Conservation (phyloP, 2,329 filamentous ascomycete genomes). For the Nigrospora sphaerica region DNA sequence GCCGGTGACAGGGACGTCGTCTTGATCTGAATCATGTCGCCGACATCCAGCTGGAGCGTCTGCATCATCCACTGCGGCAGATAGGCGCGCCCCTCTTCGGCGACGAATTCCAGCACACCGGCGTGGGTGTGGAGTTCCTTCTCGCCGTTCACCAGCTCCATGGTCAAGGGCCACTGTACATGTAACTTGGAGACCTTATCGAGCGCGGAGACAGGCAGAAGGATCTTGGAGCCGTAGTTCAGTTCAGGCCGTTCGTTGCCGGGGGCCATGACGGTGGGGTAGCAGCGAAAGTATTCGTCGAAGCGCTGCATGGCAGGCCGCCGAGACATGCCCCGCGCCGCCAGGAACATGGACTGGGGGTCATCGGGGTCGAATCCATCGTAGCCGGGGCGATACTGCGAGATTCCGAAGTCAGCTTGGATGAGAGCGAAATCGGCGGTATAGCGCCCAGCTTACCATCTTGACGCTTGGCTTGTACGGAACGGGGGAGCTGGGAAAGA, state of each 20-base stretch:
- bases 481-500: no score
- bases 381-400: slow-evolving; percentile 29
- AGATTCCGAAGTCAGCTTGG: no score
- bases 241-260: slow-evolving; percentile 82
- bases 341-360: slow-evolving; percentile 42
- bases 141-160: slow-evolving; percentile 88
- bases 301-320: slow-evolving; percentile 64
- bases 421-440: no score
- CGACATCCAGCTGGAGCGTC: slow-evolving; percentile 79
- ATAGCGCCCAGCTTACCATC: no score
- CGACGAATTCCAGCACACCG: slow-evolving; percentile 94
- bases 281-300: slow-evolving; percentile 98
- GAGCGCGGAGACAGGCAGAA: slow-evolving; percentile 90
- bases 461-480: no score
- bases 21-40: slow-evolving; percentile 91
- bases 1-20: slow-evolving; percentile 89
- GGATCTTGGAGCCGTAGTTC: slow-evolving; percentile 96
- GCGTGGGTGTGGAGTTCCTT: slow-evolving; percentile 78
- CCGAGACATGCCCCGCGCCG: slow-evolving; percentile 32
- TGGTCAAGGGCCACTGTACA: slow-evolving; percentile 94
- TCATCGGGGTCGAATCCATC: slow-evolving; percentile 39
- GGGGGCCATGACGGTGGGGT: slow-evolving; percentile 89
- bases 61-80: slow-evolving; percentile 98
- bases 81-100: slow-evolving; percentile 94
- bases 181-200: slow-evolving; percentile 95